Evolutionary conservation across 108 stramenopile genomes (phyloP).

Genomic region (Aurantiochytrium sp.): DNA sequence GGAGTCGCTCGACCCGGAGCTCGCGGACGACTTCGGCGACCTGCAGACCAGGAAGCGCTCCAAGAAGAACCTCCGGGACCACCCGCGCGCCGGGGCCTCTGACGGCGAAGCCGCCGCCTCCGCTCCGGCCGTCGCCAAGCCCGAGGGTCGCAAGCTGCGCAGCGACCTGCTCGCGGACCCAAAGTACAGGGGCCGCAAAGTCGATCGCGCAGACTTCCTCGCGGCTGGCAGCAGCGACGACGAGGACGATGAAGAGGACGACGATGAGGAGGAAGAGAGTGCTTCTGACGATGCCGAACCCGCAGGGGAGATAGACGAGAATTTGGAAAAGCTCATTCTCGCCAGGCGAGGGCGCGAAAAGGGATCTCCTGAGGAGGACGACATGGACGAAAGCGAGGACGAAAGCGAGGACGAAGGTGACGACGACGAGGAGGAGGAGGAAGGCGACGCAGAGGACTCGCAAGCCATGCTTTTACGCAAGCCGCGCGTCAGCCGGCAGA

Average conservation of each 20-base stretch:
- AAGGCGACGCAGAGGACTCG: neutral
- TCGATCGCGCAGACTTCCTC: neutral
- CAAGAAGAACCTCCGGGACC: neutral
- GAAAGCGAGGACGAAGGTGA: neutral
- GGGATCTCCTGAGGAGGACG: neutral
- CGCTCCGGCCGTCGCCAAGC: neutral
- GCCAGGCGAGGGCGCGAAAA: no score
- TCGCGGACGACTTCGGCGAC: neutral
- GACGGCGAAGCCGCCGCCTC: neutral
- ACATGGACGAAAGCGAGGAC: neutral
- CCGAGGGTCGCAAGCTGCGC: neutral
- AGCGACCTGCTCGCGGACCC: neutral
- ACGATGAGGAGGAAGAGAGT: neutral
- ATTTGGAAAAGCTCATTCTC: neutral
- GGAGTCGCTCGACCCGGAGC: conserved; percentile 18
- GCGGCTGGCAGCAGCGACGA: neutral
- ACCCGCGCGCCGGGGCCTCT: no score
- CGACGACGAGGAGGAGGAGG: neutral
- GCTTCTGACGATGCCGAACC: neutral
- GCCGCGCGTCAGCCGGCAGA: neutral
- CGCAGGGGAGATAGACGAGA: neutral
- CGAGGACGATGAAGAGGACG: neutral
- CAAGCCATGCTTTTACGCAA: neutral
- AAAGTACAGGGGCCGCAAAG: neutral
- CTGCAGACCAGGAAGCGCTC: neutral